Percentiles rank a stretch among this genome's conserved stretches.
These are phyloP conservation scores for Thraustochytrium striatum DNA, from an alignment of 352 stramenopile genomes.

Conservation along the genomic window DNA sequence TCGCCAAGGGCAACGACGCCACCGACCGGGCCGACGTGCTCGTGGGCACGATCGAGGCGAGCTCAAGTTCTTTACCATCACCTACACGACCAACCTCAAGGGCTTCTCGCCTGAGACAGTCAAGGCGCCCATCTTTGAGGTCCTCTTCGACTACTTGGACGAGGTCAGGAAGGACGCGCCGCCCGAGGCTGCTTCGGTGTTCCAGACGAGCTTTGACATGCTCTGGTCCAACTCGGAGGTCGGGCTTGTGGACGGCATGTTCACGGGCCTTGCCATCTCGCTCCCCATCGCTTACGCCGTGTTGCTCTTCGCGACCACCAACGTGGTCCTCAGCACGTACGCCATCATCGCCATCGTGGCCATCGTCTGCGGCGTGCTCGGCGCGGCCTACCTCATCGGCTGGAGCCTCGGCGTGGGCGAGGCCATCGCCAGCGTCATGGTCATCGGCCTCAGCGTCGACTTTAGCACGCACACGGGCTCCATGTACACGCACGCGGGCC, in stretches of 20 bases:
- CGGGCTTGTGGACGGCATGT: conserved; percentile 53
- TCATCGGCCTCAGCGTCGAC: conserved; percentile 57
- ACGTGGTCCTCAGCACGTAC: conserved; percentile 52
- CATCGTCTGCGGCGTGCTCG: conserved; percentile 54
- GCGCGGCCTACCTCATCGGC: conserved; percentile 50
- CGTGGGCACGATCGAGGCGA: conserved; percentile 54
- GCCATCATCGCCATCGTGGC: conserved; percentile 53
- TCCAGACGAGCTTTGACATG: conserved; percentile 43
- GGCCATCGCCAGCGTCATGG: conserved; percentile 54
- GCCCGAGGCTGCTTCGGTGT: neutral
- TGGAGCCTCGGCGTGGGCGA: conserved; percentile 55
- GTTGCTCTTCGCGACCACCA: conserved; percentile 53
- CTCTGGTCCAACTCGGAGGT: conserved; percentile 50
- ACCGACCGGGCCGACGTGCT: neutral
- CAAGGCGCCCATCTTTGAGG: conserved; percentile 51
- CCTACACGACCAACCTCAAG: conserved; percentile 39
- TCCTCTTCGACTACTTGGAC: conserved; percentile 32
- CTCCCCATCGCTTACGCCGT: conserved; percentile 55
- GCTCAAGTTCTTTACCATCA: conserved; percentile 53
- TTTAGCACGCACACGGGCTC: conserved; percentile 54
- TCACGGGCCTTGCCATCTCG: conserved; percentile 54
- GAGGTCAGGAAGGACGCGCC: conserved; percentile 14
- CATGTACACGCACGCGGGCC: conserved; percentile 52
- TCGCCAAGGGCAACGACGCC: neutral
- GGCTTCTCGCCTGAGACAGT: conserved; percentile 40